A percentile compares a stretch with the other conserved stretches of the same genome.
Evolutionary conservation across 805 yeast species (phyloP).

Genomic region (Candida awuae): DNA sequence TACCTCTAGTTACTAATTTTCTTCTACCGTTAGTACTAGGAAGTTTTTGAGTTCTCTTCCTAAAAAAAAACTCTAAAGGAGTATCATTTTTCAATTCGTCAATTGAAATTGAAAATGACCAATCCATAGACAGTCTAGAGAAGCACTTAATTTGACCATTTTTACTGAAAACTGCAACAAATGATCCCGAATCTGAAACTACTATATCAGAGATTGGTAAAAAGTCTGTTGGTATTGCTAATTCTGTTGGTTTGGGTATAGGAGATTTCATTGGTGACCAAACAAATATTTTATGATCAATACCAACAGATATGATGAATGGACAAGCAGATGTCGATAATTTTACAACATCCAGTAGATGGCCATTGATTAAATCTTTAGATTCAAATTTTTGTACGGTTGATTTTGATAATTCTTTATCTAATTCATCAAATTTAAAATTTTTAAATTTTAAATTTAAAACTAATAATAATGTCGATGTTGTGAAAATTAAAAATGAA

Average conservation of each 20-base stretch:
- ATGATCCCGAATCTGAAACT: conserved; percentile 52
- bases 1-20: conserved; percentile 15
- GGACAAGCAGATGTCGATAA: conserved; percentile 55
- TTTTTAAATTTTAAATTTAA: conserved; percentile 33
- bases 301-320: conserved; percentile 60
- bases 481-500: conserved; percentile 41
- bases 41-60: conserved; percentile 44
- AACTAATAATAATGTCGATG: conserved; percentile 40
- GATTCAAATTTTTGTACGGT: conserved; percentile 18
- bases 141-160: conserved; percentile 51
- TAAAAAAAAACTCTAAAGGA: conserved; percentile 53
- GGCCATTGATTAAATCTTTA: conserved; percentile 42
- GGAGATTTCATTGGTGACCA: conserved; percentile 63
- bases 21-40: conserved; percentile 33
- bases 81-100: conserved; percentile 30
- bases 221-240: conserved; percentile 36
- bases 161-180: conserved; percentile 46
- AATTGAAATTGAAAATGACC: conserved; percentile 47
- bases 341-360: conserved; percentile 54
- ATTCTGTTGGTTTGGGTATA: conserved; percentile 37
- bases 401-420: not conserved
- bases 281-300: conserved; percentile 62
- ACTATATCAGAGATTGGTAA: conserved; percentile 59
- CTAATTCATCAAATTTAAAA: not conserved
- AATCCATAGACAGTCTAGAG: conserved; percentile 46